Evolutionary conservation across 441 rosid genomes (phyloP).

Genomic region (Populus hybrid): DNA sequence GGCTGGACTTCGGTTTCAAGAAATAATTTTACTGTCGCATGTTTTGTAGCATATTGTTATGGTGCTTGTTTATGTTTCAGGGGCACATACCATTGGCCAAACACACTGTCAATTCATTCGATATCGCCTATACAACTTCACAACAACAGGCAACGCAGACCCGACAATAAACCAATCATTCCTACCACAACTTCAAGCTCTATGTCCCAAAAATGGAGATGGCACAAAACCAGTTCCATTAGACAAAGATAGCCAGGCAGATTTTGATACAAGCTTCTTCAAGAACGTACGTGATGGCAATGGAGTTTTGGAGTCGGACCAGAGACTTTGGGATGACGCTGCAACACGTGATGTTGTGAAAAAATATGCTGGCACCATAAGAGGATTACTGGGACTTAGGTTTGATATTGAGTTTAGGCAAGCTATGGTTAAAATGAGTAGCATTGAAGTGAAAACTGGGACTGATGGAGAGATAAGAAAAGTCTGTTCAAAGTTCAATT

Average conservation of each 20-base stretch:
- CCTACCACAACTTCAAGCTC: slow-evolving; percentile 44
- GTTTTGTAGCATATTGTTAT: not conserved
- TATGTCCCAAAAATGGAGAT: slow-evolving; percentile 63
- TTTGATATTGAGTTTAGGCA: slow-evolving; percentile 54
- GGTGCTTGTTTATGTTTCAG: slow-evolving; percentile 24
- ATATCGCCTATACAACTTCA: slow-evolving; percentile 77
- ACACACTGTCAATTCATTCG: slow-evolving; percentile 66
- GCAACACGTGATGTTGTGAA: slow-evolving; percentile 43
- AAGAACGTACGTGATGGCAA: slow-evolving; percentile 59
- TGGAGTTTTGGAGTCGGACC: slow-evolving; percentile 68
- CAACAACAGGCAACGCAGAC: slow-evolving; percentile 59
- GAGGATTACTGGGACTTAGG: slow-evolving; percentile 54
- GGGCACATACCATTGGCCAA: slow-evolving; percentile 76
- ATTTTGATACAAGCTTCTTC: slow-evolving; percentile 56
- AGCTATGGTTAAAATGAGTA: slow-evolving; percentile 77
- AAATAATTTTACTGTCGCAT: not conserved
- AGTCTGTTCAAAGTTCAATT: slow-evolving; percentile 57
- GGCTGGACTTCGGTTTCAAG: too few relatives aligned
- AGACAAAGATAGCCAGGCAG: slow-evolving; percentile 48
- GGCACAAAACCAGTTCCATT: slow-evolving; percentile 48
- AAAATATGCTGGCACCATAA: slow-evolving; percentile 49
- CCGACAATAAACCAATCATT: slow-evolving; percentile 57
- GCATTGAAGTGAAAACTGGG: slow-evolving; percentile 62
- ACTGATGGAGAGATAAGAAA: slow-evolving; percentile 58
- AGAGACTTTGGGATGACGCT: slow-evolving; percentile 52